Evolutionary conservation across 805 yeast genomes (phyloP), one percentile per base, ranked within the genome.

Genomic region (Ogataea ramenticola): DNA sequence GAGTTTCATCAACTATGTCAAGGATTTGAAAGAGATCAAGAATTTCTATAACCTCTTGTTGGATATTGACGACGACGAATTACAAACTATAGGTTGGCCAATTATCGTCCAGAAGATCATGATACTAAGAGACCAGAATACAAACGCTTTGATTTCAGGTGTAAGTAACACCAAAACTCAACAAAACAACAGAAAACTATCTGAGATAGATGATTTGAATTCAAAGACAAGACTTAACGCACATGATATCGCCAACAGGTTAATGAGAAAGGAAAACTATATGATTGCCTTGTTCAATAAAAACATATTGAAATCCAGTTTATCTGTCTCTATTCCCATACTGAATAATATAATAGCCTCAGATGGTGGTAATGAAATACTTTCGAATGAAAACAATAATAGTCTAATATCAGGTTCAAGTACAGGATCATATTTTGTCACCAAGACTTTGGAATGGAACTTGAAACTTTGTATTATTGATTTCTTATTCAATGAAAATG

Each of bases 381-480:
- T 3, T 20, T 7, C 3, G 3, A 20, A 20, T 34, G 12, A 34
- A 8, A 34, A 34, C 17, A n/a, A 19, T 27, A 2, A 17, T 12
- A 17, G n/a, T 29, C 4, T 11, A 11, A 11, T 29, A 29, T 43
- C 44, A 21, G 20, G 33, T 20, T 20, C 55, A 14, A 45, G 55
- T 21, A 51, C 55, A 11, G 49, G n/a, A 7, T 34, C 53, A 5
- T 52, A 56, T 19, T 70, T 75, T 38, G 66, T 93, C 27, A 91
- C 99, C 0, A 82, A 84, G 51, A 88, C 96, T 2, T 65, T 93
- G 50, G 99, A 93, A 56, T 93, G 98, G 98, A 91, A 91, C 60
- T 69, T 93, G 45, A 86, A 86, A 53, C 67, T 93, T 20, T 91
- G 98, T 58, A 77, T 93, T 14, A 75, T 86, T 58, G 96, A 93